Conservation (phyloP, 1,139 yeast genomes). For the Blastobotrys elegans region DNA sequence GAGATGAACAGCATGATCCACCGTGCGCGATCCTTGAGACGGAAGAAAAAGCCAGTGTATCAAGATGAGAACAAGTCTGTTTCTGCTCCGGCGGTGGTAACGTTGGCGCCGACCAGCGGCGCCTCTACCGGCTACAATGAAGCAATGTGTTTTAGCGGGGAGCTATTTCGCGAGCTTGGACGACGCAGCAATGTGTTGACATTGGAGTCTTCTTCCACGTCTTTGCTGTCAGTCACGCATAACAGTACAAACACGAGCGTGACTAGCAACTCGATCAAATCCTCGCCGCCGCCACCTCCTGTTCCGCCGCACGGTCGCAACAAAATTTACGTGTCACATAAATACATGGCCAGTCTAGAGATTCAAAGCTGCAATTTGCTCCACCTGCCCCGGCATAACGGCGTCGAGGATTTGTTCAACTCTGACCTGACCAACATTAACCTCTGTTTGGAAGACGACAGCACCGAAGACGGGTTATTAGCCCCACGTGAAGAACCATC, state of each 20-base stretch:
- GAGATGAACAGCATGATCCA: too few species aligned
- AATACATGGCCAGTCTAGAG: not conserved
- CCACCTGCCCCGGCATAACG: constrained; percentile 5
- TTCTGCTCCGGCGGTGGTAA: too few species aligned
- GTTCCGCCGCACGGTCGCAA: not conserved
- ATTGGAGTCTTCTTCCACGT: too few species aligned
- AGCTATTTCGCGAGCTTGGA: not conserved
- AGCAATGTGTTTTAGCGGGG: not conserved
- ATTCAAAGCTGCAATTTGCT: not conserved
- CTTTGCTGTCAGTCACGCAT: not conserved
- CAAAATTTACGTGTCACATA: not conserved
- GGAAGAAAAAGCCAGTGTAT: too few species aligned
- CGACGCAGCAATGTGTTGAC: too few species aligned
- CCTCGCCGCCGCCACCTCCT: too few species aligned
- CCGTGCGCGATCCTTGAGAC: too few species aligned
- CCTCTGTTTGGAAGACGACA: constrained; percentile 4
- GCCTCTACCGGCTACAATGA: too few species aligned
- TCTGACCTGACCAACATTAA: not conserved
- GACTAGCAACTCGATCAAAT: too few species aligned
- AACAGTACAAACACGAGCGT: not conserved
- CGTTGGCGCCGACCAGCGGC: too few species aligned
- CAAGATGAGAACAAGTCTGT: too few species aligned
- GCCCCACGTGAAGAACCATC: not conserved
- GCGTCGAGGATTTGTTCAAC: constrained; percentile 3
- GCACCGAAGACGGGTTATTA: not conserved